Conservation (phyloP, 2,329 filamentous ascomycete species). For the Spiromastix sp. region DNA sequence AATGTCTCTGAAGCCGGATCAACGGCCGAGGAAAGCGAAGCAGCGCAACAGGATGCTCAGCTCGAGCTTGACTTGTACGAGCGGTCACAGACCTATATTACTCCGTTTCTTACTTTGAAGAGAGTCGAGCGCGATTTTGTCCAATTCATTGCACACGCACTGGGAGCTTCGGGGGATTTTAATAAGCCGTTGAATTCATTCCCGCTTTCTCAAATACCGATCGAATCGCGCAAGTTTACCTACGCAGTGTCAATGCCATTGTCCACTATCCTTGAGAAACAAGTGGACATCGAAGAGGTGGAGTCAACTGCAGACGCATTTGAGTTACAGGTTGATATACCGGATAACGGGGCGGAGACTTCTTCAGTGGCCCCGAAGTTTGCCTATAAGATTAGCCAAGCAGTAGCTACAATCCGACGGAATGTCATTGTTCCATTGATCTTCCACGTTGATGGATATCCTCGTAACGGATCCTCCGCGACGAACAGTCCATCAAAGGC, state of each 20-base stretch:
- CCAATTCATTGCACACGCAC: conserved; percentile 55
- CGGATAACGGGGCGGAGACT: conserved; percentile 17
- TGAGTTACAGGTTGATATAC: conserved; percentile 46
- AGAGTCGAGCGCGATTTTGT: conserved; percentile 59
- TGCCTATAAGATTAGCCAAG: conserved; percentile 45
- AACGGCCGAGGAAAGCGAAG: conserved; percentile 17
- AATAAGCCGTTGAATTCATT: conserved; percentile 38
- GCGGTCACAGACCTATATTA: conserved; percentile 32
- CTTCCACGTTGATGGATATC: conserved; percentile 37
- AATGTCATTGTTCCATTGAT: conserved; percentile 52
- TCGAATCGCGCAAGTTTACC: conserved; percentile 53
- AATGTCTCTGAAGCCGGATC: conserved; percentile 52
- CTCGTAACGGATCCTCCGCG: conserved; percentile 10
- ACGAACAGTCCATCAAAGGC: conserved; percentile 18
- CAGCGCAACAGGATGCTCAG: conserved; percentile 17
- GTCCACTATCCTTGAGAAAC: conserved; percentile 43
- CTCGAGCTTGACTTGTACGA: conserved; percentile 24
- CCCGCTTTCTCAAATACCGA: conserved; percentile 51
- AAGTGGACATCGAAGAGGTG: conserved; percentile 52
- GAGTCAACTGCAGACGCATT: conserved; percentile 60
- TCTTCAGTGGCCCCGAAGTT: conserved; percentile 23
- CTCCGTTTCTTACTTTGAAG: conserved; percentile 58
- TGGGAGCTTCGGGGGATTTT: conserved; percentile 25
- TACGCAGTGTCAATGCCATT: conserved; percentile 56
- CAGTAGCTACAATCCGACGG: conserved; percentile 50